These are phyloP conservation scores for Mucor racemosus DNA, from an alignment of 371 early-diverging fungal species.

Conservation along the genomic window DNA sequence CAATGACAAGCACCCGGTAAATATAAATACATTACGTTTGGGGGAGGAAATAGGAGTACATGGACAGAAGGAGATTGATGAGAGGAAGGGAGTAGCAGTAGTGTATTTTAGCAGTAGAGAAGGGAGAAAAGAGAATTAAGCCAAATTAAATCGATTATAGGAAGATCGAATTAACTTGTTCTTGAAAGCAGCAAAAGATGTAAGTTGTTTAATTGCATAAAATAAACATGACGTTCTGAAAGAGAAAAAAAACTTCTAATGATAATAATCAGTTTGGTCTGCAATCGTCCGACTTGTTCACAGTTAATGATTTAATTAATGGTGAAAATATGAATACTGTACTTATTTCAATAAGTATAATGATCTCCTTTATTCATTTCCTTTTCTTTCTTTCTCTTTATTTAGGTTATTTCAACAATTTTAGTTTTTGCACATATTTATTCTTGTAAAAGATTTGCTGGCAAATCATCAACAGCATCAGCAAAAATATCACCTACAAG, in stretches of 20 bases:
- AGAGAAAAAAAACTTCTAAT: not conserved
- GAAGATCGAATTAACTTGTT: slow-evolving; percentile 31
- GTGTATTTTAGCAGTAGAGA: not conserved
- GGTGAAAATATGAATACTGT: slow-evolving; percentile 38
- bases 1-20: slow-evolving; percentile 15
- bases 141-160: slow-evolving; percentile 16
- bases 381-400: not conserved
- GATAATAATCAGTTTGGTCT: slow-evolving; percentile 30
- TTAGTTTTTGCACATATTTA: slow-evolving; percentile 20
- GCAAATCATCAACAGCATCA: not conserved
- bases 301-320: slow-evolving; percentile 33
- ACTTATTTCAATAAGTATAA: slow-evolving; percentile 9
- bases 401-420: slow-evolving; percentile 21
- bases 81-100: not conserved
- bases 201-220: slow-evolving; percentile 14
- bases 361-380: not conserved
- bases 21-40: not conserved
- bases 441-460: slow-evolving; percentile 16
- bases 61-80: not conserved
- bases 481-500: not conserved
- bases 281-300: slow-evolving; percentile 31
- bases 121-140: not conserved
- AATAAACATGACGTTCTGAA: not conserved
- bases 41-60: not conserved
- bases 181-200: slow-evolving; percentile 30